A percentile compares a stretch with the other conserved stretches of the same genome.
Evolutionary conservation across 768 basidiomycete genomes (phyloP).

Genomic region (Aureoboletus auriporus): DNA sequence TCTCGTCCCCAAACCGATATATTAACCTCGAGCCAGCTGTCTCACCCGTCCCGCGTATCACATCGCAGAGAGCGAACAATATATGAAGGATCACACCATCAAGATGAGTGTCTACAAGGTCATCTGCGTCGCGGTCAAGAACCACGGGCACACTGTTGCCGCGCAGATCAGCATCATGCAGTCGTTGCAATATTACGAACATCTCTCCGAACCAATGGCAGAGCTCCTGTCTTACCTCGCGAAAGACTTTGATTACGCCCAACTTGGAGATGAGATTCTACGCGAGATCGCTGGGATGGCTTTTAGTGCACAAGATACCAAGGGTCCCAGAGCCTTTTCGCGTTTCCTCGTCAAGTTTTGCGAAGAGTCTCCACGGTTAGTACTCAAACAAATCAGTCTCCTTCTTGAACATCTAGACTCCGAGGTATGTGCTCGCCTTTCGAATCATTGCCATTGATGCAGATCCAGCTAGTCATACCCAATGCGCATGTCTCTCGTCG

Average conservation of each 20-base stretch:
- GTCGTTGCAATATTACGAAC: constrained; percentile 89
- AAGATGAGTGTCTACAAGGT: constrained; percentile 78
- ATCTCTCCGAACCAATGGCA: constrained; percentile 91
- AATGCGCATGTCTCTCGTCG: constrained; percentile 92
- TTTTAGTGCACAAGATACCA: constrained; percentile 80
- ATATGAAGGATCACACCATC: constrained; percentile 79
- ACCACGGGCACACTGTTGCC: constrained; percentile 77
- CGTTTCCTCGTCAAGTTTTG: constrained; percentile 78
- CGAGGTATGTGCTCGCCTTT: constrained; percentile 53
- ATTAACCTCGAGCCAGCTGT: constrained; percentile 49
- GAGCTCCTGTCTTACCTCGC: constrained; percentile 78
- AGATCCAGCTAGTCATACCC: constrained; percentile 70
- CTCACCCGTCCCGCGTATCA: constrained; percentile 86
- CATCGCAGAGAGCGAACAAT: constrained; percentile 78
- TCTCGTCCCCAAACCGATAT: not conserved
- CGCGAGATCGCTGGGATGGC: constrained; percentile 78
- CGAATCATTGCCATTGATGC: not conserved
- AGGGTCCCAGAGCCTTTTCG: constrained; percentile 83
- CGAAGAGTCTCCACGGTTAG: constrained; percentile 73
- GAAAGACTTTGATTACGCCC: constrained; percentile 83
- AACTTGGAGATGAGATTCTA: constrained; percentile 88
- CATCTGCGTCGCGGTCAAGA: constrained; percentile 88
- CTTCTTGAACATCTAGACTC: constrained; percentile 85
- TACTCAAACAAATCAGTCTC: constrained; percentile 87
- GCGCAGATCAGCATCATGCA: constrained; percentile 92